Evolutionary conservation across 73 alveolate species (phyloP).

Genomic region (Loxodes magnus): DNA sequence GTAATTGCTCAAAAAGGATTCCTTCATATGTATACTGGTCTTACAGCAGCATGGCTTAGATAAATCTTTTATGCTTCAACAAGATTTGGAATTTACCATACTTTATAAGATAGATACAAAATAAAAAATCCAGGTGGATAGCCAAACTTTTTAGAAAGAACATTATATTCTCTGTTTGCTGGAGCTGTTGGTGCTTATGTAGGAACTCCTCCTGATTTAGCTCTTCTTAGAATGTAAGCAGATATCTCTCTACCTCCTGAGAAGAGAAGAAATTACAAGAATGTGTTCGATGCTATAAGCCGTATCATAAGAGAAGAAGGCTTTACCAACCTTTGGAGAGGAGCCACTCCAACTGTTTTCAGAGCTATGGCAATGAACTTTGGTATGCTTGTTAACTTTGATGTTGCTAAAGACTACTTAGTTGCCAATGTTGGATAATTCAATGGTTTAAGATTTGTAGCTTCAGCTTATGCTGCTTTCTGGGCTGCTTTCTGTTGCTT

Average conservation of each 20-base stretch:
- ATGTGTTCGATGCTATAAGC: conserved; percentile 50
- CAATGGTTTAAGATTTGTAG: conserved; percentile 24
- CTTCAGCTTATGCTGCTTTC: conserved; percentile 54
- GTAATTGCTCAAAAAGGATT: conserved; percentile 42
- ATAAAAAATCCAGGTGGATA: conserved; percentile 16
- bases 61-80: conserved; percentile 67
- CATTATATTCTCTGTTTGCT: conserved; percentile 39
- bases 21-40: conserved; percentile 42
- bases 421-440: conserved; percentile 16
- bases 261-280: conserved; percentile 61
- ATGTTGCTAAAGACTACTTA: conserved; percentile 56
- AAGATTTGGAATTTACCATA: conserved; percentile 51
- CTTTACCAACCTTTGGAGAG: conserved; percentile 57
- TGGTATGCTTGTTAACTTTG: conserved; percentile 73
- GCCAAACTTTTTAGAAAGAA: conserved; percentile 34
- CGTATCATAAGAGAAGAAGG: conserved; percentile 81
- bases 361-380: conserved; percentile 68
- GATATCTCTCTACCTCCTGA: conserved; percentile 60
- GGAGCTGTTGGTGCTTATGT: conserved; percentile 70
- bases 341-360: conserved; percentile 64
- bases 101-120: conserved; percentile 35
- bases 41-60: conserved; percentile 62
- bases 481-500: conserved; percentile 43
- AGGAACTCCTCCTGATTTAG: conserved; percentile 79
- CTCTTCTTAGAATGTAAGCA: conserved; percentile 58